Percentiles rank a stretch among this genome's conserved stretches.
These are phyloP conservation scores for Tulasnella sp. DNA, from an alignment of 768 basidiomycete species.

Conservation along the genomic window DNA sequence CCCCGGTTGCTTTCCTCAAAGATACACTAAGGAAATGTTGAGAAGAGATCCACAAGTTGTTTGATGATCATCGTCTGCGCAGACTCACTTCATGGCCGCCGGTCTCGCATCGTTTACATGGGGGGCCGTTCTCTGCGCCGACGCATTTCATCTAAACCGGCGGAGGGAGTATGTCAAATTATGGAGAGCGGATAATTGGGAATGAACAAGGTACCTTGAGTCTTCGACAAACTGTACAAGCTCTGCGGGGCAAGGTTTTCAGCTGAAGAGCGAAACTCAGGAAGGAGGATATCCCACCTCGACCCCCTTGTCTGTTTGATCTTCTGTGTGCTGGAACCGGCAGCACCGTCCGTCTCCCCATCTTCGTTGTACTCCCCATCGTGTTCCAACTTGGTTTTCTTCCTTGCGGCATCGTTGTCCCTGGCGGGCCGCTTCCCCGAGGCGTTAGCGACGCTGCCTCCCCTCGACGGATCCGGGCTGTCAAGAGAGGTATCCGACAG, in stretches of 20 bases:
- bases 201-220: slow-evolving; percentile 54
- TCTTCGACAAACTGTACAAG: slow-evolving; percentile 88
- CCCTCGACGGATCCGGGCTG: slow-evolving; percentile 52
- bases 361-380: slow-evolving; percentile 44
- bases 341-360: slow-evolving; percentile 54
- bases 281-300: slow-evolving; percentile 53
- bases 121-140: slow-evolving; percentile 83
- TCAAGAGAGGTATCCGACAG: slow-evolving; percentile 69
- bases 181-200: background rate
- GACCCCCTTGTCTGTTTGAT: slow-evolving; percentile 88
- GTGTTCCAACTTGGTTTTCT: slow-evolving; percentile 65
- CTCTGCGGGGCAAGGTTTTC: slow-evolving; percentile 52
- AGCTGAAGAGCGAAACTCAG: slow-evolving; percentile 21
- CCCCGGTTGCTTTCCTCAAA: slow-evolving; percentile 98
- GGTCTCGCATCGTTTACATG: slow-evolving; percentile 78
- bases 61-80: background rate
- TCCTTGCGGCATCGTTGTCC: slow-evolving; percentile 56
- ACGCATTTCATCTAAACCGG: slow-evolving; percentile 75
- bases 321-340: slow-evolving; percentile 55
- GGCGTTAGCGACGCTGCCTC: slow-evolving; percentile 12
- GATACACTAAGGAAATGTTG: slow-evolving; percentile 75
- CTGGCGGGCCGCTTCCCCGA: slow-evolving; percentile 28
- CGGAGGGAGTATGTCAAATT: background rate
- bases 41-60: background rate
- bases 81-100: slow-evolving; percentile 38